Percentiles rank a stretch among this genome's conserved stretches.
These are phyloP conservation scores for Candida albicans DNA, from an alignment of 1,139 yeast species.

Conservation along the genomic window DNA sequence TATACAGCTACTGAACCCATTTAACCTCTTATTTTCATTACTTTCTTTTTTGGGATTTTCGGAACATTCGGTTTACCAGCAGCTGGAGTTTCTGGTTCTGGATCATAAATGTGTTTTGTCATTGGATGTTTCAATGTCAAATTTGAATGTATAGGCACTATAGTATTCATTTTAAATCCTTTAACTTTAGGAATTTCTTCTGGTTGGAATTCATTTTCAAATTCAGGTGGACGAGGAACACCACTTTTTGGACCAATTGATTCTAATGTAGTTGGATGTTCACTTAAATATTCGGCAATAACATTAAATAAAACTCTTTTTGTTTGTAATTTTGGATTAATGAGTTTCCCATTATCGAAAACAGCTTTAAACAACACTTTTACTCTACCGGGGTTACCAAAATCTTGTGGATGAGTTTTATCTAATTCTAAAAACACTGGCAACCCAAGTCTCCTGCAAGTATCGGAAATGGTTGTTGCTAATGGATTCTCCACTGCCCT, in stretches of 20 bases:
- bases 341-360: conserved; percentile 39
- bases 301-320: conserved; percentile 68
- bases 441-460: conserved; percentile 46
- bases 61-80: conserved; percentile 39
- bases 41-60: conserved; percentile 53
- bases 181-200: conserved; percentile 72
- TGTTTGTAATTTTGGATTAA: conserved; percentile 43
- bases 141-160: conserved; percentile 82
- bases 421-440: conserved; percentile 71
- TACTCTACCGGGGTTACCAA: conserved; percentile 95
- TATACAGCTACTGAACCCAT: neutral
- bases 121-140: conserved; percentile 83
- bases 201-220: conserved; percentile 50
- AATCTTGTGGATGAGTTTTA: conserved; percentile 93
- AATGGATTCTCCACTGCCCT: conserved; percentile 83
- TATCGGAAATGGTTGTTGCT: conserved; percentile 79
- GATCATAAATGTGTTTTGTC: conserved; percentile 69
- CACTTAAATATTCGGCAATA: conserved; percentile 61
- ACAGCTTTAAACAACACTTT: conserved; percentile 63
- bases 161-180: conserved; percentile 81
- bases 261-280: conserved; percentile 71
- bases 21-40: conserved; percentile 48
- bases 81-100: conserved; percentile 44
- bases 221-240: conserved; percentile 65
- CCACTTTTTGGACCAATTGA: conserved; percentile 52